Conservation (phyloP, 2,329 filamentous ascomycete species). For the Orbilia blumenaviensis region DNA sequence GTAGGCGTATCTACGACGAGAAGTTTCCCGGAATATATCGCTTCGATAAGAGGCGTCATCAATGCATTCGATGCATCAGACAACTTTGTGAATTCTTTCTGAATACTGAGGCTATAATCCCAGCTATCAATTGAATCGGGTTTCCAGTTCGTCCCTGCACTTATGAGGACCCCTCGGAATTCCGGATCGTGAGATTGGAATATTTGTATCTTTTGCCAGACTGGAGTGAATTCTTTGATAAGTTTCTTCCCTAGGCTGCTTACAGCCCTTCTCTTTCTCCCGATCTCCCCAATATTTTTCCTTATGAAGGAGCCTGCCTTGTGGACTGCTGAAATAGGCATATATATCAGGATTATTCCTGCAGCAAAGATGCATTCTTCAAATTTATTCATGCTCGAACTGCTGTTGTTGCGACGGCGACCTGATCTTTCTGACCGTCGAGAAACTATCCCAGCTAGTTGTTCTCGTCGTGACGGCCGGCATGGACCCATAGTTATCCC, state of each 20-base stretch:
- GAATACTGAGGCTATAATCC: background rate
- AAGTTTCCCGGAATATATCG: slow-evolving; percentile 2
- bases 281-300: background rate
- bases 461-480: background rate
- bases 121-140: background rate
- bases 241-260: background rate
- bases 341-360: background rate
- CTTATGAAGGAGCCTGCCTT: background rate
- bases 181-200: background rate
- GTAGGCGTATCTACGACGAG: background rate
- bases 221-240: slow-evolving; percentile 19
- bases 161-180: background rate
- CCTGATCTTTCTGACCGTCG: background rate
- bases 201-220: slow-evolving; percentile 7
- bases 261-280: background rate
- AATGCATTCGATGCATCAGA: background rate
- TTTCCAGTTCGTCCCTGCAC: background rate
- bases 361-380: background rate
- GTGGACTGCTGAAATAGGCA: background rate
- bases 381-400: background rate
- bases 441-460: too few relatives aligned
- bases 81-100: background rate
- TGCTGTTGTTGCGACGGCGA: background rate
- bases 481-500: background rate
- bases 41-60: background rate